Evolutionary conservation across 495 filamentous ascomycete genomes (phyloP).

Genomic region (Xylaria longipes): DNA sequence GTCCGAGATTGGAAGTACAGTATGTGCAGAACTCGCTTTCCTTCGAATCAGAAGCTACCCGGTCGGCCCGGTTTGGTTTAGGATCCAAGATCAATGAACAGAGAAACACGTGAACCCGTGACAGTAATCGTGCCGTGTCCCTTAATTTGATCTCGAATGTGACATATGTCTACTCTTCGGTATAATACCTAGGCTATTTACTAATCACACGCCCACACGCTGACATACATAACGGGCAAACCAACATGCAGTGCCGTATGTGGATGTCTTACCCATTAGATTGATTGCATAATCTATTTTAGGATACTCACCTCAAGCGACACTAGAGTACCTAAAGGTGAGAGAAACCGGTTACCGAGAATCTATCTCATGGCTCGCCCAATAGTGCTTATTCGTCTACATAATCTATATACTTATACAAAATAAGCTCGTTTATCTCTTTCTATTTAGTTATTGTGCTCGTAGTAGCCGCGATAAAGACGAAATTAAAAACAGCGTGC

Average conservation of each 20-base stretch:
- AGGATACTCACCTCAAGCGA: neutral
- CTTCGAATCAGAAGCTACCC: conserved; percentile 16
- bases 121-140: conserved; percentile 7
- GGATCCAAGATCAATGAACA: conserved; percentile 8
- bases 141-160: neutral
- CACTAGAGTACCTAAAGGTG: conserved; percentile 5
- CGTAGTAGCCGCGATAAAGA: neutral
- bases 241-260: conserved; percentile 20
- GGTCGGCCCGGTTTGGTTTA: conserved; percentile 4
- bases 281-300: conserved; percentile 20
- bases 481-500: neutral
- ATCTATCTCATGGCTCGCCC: neutral
- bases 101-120: conserved; percentile 8
- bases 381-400: neutral
- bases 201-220: conserved; percentile 18
- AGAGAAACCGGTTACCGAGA: conserved; percentile 18
- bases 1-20: neutral
- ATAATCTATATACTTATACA: neutral
- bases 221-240: neutral
- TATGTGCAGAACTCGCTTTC: conserved; percentile 1
- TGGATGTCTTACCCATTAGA: conserved; percentile 20
- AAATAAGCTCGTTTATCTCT: neutral
- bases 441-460: neutral
- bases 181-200: neutral
- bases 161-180: neutral